These are phyloP conservation scores for Xylariaceae sp. DNA, from an alignment of 2,329 filamentous ascomycete species.

Conservation along the genomic window DNA sequence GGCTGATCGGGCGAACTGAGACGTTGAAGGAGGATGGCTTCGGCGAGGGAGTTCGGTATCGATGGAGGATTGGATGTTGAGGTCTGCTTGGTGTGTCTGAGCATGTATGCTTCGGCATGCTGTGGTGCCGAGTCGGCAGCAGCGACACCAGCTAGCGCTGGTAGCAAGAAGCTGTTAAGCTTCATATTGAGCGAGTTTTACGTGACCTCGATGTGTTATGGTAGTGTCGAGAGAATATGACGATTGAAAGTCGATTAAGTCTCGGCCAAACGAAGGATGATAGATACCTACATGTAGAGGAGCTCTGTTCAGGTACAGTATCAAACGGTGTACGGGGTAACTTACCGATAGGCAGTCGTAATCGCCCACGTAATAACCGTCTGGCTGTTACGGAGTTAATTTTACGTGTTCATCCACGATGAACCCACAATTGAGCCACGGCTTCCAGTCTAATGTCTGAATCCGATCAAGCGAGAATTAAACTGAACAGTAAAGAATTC, in stretches of 20 bases:
- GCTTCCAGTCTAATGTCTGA: too few relatives aligned
- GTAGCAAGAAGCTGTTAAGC: slow-evolving; percentile 49
- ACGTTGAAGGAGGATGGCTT: slow-evolving; percentile 66
- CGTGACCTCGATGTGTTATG: slow-evolving; percentile 21
- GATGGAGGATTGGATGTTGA: slow-evolving; percentile 46
- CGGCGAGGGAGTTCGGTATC: slow-evolving; percentile 60
- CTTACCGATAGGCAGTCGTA: too few relatives aligned
- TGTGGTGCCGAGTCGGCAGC: slow-evolving; percentile 39
- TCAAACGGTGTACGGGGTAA: too few relatives aligned
- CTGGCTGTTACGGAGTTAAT: too few relatives aligned
- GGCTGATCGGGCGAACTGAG: slow-evolving; percentile 56
- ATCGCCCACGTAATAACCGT: too few relatives aligned
- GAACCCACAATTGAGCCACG: too few relatives aligned
- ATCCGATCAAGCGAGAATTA: too few relatives aligned
- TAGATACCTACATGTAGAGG: background rate
- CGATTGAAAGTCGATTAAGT: slow-evolving; percentile 22
- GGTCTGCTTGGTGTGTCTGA: slow-evolving; percentile 46
- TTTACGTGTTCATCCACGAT: too few relatives aligned
- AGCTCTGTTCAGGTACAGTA: background rate
- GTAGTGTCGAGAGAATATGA: slow-evolving; percentile 9
- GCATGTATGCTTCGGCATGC: slow-evolving; percentile 61
- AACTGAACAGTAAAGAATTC: too few relatives aligned
- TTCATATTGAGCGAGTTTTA: slow-evolving; percentile 45
- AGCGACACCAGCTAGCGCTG: slow-evolving; percentile 45
- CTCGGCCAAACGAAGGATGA: slow-evolving; percentile 2